Conservation (phyloP, 1,284 basidiomycete genomes). For the Naganishia sp. region DNA sequence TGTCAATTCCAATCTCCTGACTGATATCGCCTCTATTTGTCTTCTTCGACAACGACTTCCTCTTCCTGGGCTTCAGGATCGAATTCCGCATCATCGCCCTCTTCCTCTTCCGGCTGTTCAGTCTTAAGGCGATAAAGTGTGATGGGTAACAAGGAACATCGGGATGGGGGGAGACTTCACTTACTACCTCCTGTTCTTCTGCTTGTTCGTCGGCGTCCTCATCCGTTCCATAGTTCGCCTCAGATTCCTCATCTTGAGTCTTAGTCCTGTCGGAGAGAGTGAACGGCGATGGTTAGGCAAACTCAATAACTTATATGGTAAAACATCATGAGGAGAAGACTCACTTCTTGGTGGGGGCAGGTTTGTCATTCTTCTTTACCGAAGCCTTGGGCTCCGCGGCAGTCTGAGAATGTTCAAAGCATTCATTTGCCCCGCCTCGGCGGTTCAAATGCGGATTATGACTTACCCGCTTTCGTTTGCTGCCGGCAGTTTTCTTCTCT, state of each 20-base stretch:
- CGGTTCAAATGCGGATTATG: not conserved
- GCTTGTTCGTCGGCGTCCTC: too few relatives aligned
- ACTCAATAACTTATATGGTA: too few relatives aligned
- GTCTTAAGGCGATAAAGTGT: not conserved
- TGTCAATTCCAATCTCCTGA: too few relatives aligned
- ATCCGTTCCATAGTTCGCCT: too few relatives aligned
- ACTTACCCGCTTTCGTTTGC: slow-evolving; percentile 28
- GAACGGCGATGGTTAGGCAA: too few relatives aligned
- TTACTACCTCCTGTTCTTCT: too few relatives aligned
- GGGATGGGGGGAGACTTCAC: too few relatives aligned
- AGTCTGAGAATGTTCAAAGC: slow-evolving; percentile 1
- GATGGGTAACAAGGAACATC: not conserved
- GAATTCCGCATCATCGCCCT: slow-evolving; percentile 9
- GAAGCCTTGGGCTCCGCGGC: slow-evolving; percentile 25
- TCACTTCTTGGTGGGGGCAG: slow-evolving; percentile 1
- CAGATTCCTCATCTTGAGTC: too few relatives aligned
- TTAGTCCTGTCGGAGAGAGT: too few relatives aligned
- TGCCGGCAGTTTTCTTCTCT: slow-evolving; percentile 13
- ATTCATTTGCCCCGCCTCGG: too few relatives aligned
- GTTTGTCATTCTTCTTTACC: slow-evolving; percentile 17
- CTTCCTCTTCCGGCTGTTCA: not conserved
- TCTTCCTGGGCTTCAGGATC: slow-evolving; percentile 31
- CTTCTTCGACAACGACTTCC: slow-evolving; percentile 24
- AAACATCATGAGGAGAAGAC: too few relatives aligned
- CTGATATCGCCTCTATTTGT: not conserved